Evolutionary conservation across 2,329 filamentous ascomycete species (phyloP), one percentile per base, ranked within the genome.

Genomic region (Sclerotinia sclerotiorum): DNA sequence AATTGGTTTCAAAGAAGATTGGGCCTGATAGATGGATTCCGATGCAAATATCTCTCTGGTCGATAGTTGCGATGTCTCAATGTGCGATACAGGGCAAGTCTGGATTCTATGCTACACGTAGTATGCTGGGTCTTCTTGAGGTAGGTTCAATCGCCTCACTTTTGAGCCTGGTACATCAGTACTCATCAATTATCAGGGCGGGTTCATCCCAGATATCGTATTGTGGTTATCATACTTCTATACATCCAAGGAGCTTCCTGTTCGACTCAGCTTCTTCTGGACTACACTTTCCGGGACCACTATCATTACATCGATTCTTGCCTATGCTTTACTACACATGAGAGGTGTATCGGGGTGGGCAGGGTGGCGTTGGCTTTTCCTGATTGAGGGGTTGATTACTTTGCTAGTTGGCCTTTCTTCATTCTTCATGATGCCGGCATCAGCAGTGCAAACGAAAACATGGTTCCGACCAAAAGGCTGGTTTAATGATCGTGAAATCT

Each of bases 171-270:
- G 17, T 13, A 54, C 5, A 6, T n/a, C 21, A 13, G 35, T 27
- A 24, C 27, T 51, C 39, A 11, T 32, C 24, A 21, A 21, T 35
- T 56, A 7, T 48, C 39, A 85, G 76, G 85, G 85, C 29, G 86
- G 86, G 0, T 89, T 89, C 71, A 88, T 89, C 62, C 86, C 87
- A 0, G 86, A 88, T 69, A 86, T 86, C 29, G 84, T 90, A 19
- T 80, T 90, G 0, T 93, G 89, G 78, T 81, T 92, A 6, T 88
- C 86, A 4, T 93, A 93, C 77, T 94, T 90, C 78, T 94, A 93
- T 79, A 93, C 87, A 57, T 86, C 86, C 0, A 83, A 83, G 65
- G 91, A 93, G 76, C 81, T 94, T 0, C 89, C 90, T 0, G 83
- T 85, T 15, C 84, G 91, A 1, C 79, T 93, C 0, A 86, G 86